These are phyloP conservation scores for Apiospora phragmitis DNA, from an alignment of 2,329 filamentous ascomycete species.

Conservation along the genomic window DNA sequence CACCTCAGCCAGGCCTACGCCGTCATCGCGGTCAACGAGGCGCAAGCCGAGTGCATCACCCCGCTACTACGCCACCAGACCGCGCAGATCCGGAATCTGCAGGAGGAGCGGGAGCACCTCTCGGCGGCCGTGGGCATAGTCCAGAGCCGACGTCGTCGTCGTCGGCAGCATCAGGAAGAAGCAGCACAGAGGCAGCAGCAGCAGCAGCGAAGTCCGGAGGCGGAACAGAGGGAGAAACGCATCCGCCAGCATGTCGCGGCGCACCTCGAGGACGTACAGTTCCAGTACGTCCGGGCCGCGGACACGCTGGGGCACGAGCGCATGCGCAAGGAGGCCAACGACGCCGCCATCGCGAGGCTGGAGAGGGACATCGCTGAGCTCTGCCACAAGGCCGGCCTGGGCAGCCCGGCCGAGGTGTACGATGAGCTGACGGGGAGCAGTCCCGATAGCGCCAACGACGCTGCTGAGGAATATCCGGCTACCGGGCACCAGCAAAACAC, in stretches of 20 bases:
- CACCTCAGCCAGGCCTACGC: not conserved
- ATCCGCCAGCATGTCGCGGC: constrained; percentile 17
- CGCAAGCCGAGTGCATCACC: not conserved
- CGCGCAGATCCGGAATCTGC: not conserved
- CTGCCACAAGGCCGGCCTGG: constrained; percentile 9
- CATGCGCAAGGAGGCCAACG: not conserved
- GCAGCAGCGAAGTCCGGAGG: constrained; percentile 10
- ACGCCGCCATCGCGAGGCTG: constrained; percentile 6
- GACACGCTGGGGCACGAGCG: not conserved
- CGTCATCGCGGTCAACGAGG: not conserved
- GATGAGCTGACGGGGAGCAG: constrained; percentile 2
- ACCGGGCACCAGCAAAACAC: not conserved
- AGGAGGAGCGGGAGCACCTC: constrained; percentile 3
- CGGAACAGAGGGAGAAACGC: constrained; percentile 11
- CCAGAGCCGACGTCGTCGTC: not conserved
- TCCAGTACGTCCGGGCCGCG: not conserved
- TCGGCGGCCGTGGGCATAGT: not conserved
- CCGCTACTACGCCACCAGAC: not conserved
- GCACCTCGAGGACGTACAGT: constrained; percentile 16
- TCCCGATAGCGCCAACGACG: not conserved
- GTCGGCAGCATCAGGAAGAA: not conserved
- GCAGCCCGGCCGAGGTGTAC: constrained; percentile 9
- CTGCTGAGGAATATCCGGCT: not conserved
- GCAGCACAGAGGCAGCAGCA: constrained; percentile 8
- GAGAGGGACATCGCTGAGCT: not conserved